phyloP scores from a whole-genome alignment of 768 basidiomycete species.

The Russula vinacea region DNA sequence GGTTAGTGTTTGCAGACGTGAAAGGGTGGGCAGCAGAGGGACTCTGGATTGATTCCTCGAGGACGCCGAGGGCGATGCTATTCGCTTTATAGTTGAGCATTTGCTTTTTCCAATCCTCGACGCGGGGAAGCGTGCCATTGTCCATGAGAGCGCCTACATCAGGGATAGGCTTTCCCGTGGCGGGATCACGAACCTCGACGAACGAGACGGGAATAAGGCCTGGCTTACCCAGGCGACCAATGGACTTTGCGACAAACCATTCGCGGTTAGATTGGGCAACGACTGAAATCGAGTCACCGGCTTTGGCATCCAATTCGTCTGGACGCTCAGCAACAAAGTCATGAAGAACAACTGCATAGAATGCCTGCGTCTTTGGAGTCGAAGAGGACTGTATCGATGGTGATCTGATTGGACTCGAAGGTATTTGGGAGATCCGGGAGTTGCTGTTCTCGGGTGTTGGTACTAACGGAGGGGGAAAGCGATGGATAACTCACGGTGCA shows the following conservation, averaged over 20 bases:
- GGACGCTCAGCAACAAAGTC: conserved; percentile 94
- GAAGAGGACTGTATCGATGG: conserved; percentile 37
- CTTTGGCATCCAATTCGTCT: conserved; percentile 93
- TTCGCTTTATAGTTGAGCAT: conserved; percentile 95
- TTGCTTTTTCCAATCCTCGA: conserved; percentile 99
- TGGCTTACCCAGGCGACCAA: conserved; percentile 89
- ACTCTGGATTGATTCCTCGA: conserved; percentile 58
- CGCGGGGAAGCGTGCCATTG: conserved; percentile 82
- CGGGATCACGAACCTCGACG: conserved; percentile 92
- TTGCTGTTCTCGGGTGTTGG: conserved; percentile 7
- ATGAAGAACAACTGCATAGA: conserved; percentile 93
- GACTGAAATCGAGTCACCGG: conserved; percentile 91
- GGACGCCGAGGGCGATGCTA: conserved; percentile 89
- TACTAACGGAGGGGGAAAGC: conserved; percentile 19
- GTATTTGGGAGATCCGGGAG: conserved; percentile 21
- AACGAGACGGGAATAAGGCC: conserved; percentile 97
- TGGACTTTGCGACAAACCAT: conserved; percentile 99
- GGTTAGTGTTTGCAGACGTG: conserved; percentile 8
- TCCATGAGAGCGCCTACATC: conserved; percentile 80
- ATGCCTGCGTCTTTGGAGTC: conserved; percentile 52
- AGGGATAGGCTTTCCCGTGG: conserved; percentile 72
- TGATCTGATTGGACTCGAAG: conserved; percentile 30
- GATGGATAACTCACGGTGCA: conserved; percentile 48
- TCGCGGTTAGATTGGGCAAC: conserved; percentile 99
- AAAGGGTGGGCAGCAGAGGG: conserved; percentile 30